phyloP scores from a whole-genome alignment of 805 yeast genomes.

The Starmerella sp. region DNA sequence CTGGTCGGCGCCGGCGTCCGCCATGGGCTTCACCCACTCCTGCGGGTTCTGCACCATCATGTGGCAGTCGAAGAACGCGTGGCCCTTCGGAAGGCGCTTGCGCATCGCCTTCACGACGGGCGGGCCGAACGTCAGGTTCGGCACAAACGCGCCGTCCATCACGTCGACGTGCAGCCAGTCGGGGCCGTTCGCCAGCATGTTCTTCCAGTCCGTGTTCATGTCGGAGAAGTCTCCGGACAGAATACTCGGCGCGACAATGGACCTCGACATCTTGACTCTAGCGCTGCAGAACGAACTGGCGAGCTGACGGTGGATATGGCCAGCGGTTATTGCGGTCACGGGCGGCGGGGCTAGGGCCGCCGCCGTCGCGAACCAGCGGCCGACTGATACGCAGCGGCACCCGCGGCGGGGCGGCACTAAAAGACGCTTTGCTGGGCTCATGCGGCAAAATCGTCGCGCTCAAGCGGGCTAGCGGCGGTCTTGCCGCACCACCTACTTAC shows the following conservation, averaged over 20 bases:
- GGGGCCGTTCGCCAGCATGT: constrained; percentile 67
- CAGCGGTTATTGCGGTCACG: constrained; percentile 3
- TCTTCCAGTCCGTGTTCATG: constrained; percentile 76
- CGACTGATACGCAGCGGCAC: background rate
- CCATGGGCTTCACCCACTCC: constrained; percentile 86
- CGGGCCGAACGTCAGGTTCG: constrained; percentile 89
- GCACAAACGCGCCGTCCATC: constrained; percentile 98
- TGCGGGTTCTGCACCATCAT: constrained; percentile 95
- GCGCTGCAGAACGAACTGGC: too few species aligned
- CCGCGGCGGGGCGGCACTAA: background rate
- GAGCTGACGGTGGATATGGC: background rate
- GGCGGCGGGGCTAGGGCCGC: constrained; percentile 1
- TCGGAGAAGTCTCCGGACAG: constrained; percentile 83
- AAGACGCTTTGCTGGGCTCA: too few species aligned
- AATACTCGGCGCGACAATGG: constrained; percentile 77
- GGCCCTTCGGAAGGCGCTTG: constrained; percentile 58
- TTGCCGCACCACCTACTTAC: too few species aligned
- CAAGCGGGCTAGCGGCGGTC: too few species aligned
- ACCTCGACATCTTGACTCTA: constrained; percentile 4
- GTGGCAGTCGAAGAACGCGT: constrained; percentile 79
- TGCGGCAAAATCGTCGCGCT: too few species aligned
- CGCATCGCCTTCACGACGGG: constrained; percentile 75
- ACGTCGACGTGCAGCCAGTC: constrained; percentile 98
- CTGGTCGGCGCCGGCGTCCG: constrained; percentile 88
- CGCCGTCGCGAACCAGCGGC: background rate